Percentiles rank a stretch among this genome's conserved stretches.
Conservation (phyloP, 2,329 filamentous ascomycete species). For the Hymenotorrendiella dingleyae region DNA sequence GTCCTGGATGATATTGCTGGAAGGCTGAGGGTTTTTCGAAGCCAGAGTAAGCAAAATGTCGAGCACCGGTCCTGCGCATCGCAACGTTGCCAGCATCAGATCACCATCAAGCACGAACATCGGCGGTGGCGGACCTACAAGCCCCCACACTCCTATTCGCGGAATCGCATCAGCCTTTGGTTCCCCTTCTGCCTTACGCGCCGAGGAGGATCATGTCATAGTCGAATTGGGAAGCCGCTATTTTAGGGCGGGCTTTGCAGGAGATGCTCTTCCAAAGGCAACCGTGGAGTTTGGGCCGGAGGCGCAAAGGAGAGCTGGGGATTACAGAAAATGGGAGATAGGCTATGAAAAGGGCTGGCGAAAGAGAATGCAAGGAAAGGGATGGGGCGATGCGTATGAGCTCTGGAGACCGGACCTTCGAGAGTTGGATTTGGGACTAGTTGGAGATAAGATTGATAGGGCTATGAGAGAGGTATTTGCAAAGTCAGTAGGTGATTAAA, state of each 20-base stretch:
- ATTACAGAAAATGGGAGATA: slow-evolving; percentile 67
- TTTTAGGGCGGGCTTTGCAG: slow-evolving; percentile 78
- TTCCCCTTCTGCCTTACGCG: slow-evolving; percentile 54
- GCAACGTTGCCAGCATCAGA: slow-evolving; percentile 53
- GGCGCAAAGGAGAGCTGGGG: slow-evolving; percentile 69
- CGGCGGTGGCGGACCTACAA: slow-evolving; percentile 33
- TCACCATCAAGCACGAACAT: slow-evolving; percentile 15
- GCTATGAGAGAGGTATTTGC: slow-evolving; percentile 75
- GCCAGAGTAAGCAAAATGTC: slow-evolving; percentile 28
- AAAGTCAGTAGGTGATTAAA: slow-evolving; percentile 54
- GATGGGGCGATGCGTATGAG: slow-evolving; percentile 62
- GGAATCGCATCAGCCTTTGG: slow-evolving; percentile 50
- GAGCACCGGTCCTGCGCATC: slow-evolving; percentile 43
- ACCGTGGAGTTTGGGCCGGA: slow-evolving; percentile 68
- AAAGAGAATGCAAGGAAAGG: slow-evolving; percentile 39
- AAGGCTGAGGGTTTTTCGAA: too few species aligned
- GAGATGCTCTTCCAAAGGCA: slow-evolving; percentile 71
- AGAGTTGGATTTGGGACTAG: slow-evolving; percentile 67
- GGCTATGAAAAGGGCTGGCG: slow-evolving; percentile 45
- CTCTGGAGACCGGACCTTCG: slow-evolving; percentile 75
- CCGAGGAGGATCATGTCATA: slow-evolving; percentile 80
- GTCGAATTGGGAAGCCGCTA: slow-evolving; percentile 77
- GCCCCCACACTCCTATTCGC: slow-evolving; percentile 54
- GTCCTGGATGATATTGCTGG: too few species aligned
- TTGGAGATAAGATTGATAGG: slow-evolving; percentile 83